Evolutionary conservation across 768 basidiomycete genomes (phyloP).

Genomic region (Tricholoma sp.): DNA sequence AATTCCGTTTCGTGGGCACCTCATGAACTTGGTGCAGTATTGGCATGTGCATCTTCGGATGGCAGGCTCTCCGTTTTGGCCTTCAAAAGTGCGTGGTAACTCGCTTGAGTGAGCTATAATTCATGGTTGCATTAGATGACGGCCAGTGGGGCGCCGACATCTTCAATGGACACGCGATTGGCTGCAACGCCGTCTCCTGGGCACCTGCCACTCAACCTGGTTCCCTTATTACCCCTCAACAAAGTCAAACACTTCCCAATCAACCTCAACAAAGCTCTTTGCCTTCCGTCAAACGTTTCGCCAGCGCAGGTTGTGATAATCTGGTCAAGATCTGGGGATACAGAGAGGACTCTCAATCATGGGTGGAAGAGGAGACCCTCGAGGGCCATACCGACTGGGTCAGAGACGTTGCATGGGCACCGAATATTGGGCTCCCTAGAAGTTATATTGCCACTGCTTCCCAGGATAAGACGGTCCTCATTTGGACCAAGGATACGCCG

Average conservation of each 20-base stretch:
- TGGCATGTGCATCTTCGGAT: slow-evolving; percentile 96
- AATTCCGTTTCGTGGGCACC: slow-evolving; percentile 99
- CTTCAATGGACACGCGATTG: slow-evolving; percentile 93
- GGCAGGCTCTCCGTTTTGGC: slow-evolving; percentile 94
- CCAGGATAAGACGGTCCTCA: slow-evolving; percentile 86
- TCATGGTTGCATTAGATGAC: slow-evolving; percentile 55
- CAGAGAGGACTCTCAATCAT: slow-evolving; percentile 80
- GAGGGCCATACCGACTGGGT: slow-evolving; percentile 98
- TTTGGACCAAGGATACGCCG: slow-evolving; percentile 86
- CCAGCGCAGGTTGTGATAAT: slow-evolving; percentile 94
- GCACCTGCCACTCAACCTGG: slow-evolving; percentile 87
- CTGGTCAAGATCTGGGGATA: slow-evolving; percentile 93
- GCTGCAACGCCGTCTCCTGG: slow-evolving; percentile 98
- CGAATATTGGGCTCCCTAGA: slow-evolving; percentile 90
- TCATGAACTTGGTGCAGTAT: slow-evolving; percentile 92
- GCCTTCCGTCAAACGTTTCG: slow-evolving; percentile 84
- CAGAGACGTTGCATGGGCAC: slow-evolving; percentile 98
- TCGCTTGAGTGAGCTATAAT: not conserved
- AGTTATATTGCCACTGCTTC: slow-evolving; percentile 96
- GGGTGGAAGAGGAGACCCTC: slow-evolving; percentile 86
- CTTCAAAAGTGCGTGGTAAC: slow-evolving; percentile 78
- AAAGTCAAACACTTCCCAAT: slow-evolving; percentile 40
- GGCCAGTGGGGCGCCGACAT: slow-evolving; percentile 95
- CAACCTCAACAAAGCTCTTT: slow-evolving; percentile 37
- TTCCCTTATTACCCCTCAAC: slow-evolving; percentile 71